A percentile compares a stretch with the other conserved stretches of the same genome.
phyloP scores from a whole-genome alignment of 441 rosid genomes.

The Eugenia klotzschiana region DNA sequence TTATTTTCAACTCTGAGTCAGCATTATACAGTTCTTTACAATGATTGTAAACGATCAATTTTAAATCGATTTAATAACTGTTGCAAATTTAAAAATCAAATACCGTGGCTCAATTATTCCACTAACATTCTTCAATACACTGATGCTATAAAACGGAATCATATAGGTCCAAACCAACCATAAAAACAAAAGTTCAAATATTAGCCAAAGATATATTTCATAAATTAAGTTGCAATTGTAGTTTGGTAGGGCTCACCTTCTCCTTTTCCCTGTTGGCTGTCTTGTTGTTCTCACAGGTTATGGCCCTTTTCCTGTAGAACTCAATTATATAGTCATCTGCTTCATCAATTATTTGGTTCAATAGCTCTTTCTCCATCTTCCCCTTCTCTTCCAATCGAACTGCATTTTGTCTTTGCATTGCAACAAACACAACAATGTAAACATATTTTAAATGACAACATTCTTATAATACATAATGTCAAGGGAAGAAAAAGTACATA shows the following conservation, averaged over 20 bases:
- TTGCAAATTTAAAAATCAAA: background rate
- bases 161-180: background rate
- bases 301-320: slow-evolving; percentile 42
- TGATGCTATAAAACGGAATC: background rate
- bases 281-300: slow-evolving; percentile 47
- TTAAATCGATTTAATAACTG: background rate
- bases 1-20: background rate
- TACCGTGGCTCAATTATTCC: background rate
- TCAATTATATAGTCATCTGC: slow-evolving; percentile 51
- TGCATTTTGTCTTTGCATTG: slow-evolving; percentile 38
- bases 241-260: slow-evolving; percentile 26
- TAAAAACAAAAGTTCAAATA: background rate
- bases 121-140: background rate
- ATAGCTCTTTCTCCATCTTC: slow-evolving; percentile 50
- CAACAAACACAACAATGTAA: background rate
- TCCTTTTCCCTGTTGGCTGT: slow-evolving; percentile 54
- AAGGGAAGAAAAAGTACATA: background rate
- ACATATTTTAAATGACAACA: background rate
- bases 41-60: background rate
- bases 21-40: background rate
- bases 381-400: slow-evolving; percentile 60
- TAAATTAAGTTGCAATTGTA: background rate
- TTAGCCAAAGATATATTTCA: background rate
- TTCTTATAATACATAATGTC: background rate
- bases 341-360: slow-evolving; percentile 46